Evolutionary conservation across 1,139 yeast genomes (phyloP).

Genomic region (Suhomyces wounanorum): DNA sequence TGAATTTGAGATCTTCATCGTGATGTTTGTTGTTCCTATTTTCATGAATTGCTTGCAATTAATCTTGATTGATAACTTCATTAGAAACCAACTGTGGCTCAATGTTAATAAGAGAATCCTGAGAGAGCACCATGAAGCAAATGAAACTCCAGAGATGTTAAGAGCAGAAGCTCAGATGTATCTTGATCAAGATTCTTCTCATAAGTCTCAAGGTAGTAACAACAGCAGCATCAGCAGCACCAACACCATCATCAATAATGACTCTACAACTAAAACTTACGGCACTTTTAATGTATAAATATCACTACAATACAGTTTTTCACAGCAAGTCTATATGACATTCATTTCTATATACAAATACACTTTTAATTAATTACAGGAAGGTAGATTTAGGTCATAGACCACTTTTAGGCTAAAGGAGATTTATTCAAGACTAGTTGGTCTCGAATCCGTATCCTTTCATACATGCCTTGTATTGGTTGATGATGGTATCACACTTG

Average conservation of each 20-base stretch:
- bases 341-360: slow-evolving; percentile 7
- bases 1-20: slow-evolving; percentile 78
- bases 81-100: slow-evolving; percentile 51
- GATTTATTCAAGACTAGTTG: slow-evolving; percentile 2
- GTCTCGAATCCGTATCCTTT: slow-evolving; percentile 79
- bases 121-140: slow-evolving; percentile 15
- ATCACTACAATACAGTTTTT: neutral
- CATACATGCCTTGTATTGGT: slow-evolving; percentile 83
- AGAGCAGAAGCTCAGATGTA: slow-evolving; percentile 10
- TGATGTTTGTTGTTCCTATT: slow-evolving; percentile 79
- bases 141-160: slow-evolving; percentile 20
- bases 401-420: neutral
- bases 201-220: neutral
- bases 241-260: slow-evolving; percentile 4
- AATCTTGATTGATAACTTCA: slow-evolving; percentile 82
- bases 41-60: slow-evolving; percentile 86
- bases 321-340: slow-evolving; percentile 5
- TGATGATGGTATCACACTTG: slow-evolving; percentile 73
- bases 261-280: slow-evolving; percentile 5
- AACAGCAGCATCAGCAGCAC: neutral
- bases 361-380: slow-evolving; percentile 1
- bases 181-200: slow-evolving; percentile 9
- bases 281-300: slow-evolving; percentile 7
- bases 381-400: neutral
- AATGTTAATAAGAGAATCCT: slow-evolving; percentile 25